Percentiles rank a stretch among this genome's conserved stretches.
phyloP scores from a whole-genome alignment of 805 yeast species.

The Kazachstania bromeliacearum region DNA sequence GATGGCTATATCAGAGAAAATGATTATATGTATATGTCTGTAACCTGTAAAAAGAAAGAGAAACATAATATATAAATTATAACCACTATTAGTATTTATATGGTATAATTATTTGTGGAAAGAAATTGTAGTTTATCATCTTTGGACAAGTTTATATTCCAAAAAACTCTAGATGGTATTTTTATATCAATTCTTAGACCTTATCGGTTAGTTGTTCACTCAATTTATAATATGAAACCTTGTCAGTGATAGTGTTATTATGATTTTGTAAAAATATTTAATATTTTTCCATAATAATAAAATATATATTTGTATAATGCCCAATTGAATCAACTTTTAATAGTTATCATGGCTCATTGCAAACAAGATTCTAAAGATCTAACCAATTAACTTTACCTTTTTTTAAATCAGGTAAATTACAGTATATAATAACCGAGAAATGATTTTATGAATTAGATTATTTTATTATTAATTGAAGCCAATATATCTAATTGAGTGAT shows the following conservation, averaged over 20 bases:
- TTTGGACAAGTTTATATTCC: constrained; percentile 1
- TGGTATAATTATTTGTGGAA: too few species aligned
- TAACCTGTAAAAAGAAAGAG: too few species aligned
- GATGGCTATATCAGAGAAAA: constrained; percentile 16
- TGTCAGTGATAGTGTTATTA: constrained; percentile 4
- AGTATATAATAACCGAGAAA: too few species aligned
- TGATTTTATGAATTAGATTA: too few species aligned
- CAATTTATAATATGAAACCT: constrained; percentile 1
- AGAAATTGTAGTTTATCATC: neutral
- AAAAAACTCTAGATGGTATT: neutral
- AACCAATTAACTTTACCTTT: too few species aligned
- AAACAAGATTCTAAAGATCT: neutral
- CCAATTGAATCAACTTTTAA: constrained; percentile 1
- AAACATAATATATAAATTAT: too few species aligned
- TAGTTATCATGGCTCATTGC: neutral
- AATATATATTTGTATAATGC: constrained; percentile 4
- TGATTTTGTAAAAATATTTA: constrained; percentile 23
- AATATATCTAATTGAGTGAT: constrained; percentile 21
- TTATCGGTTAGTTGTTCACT: neutral
- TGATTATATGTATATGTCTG: too few species aligned
- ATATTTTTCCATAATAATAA: constrained; percentile 17
- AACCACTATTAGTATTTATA: too few species aligned
- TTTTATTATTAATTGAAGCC: constrained; percentile 12
- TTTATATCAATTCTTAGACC: too few species aligned
- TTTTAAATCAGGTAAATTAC: too few species aligned